Conservation (phyloP, 805 yeast species). For the Ogataea pilisensis region DNA sequence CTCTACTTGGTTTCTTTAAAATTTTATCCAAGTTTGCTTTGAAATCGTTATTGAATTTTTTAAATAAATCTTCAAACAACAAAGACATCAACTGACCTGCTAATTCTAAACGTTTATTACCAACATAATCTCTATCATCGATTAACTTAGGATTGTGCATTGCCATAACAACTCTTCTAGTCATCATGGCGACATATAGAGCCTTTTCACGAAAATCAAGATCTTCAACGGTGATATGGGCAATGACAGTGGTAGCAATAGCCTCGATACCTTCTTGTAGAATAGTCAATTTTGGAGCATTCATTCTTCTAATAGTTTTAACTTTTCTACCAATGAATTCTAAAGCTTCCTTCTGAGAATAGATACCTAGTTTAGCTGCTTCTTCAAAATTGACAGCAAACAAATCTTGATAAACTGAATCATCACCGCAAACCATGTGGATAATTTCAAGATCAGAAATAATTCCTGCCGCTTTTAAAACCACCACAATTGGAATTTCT, state of each 20-base stretch:
- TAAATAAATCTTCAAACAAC: constrained; percentile 93
- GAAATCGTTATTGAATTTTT: constrained; percentile 92
- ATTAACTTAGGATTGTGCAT: constrained; percentile 91
- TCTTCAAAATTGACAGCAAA: constrained; percentile 94
- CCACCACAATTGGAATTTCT: constrained; percentile 91
- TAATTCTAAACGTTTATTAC: constrained; percentile 92
- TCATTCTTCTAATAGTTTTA: constrained; percentile 84
- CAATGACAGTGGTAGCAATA: constrained; percentile 91
- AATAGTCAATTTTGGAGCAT: constrained; percentile 71
- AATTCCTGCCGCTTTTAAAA: constrained; percentile 91
- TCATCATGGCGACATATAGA: constrained; percentile 90
- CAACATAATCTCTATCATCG: constrained; percentile 98
- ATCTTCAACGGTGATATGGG: constrained; percentile 81
- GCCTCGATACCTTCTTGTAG: constrained; percentile 97
- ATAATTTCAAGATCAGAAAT: constrained; percentile 88
- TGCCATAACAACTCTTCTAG: constrained; percentile 93
- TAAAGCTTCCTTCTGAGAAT: constrained; percentile 90
- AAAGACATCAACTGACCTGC: constrained; percentile 97
- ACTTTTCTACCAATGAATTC: constrained; percentile 89
- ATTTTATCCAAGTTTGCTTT: constrained; percentile 93
- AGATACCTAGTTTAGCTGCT: constrained; percentile 77
- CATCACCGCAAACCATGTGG: constrained; percentile 90
- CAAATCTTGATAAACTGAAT: constrained; percentile 83
- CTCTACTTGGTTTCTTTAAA: constrained; percentile 87
- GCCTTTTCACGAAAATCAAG: constrained; percentile 93